Conservation (phyloP, 805 yeast species). For the Candida nemodendra region DNA sequence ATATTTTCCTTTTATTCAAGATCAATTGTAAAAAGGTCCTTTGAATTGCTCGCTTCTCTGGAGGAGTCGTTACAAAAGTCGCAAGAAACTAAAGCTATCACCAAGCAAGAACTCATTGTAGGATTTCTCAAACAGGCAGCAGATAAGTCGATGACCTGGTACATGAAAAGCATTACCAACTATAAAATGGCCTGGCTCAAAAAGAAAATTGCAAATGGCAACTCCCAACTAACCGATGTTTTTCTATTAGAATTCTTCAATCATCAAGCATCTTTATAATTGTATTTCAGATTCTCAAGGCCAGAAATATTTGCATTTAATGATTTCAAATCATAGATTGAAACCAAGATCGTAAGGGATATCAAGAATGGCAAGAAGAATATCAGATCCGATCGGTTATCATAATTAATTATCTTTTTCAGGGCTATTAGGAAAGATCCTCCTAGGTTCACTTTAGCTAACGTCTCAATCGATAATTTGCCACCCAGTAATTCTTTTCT, state of each 20-base stretch:
- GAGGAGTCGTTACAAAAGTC: conserved; percentile 20
- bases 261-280: conserved; percentile 32
- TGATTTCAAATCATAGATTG: conserved; percentile 17
- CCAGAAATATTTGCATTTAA: conserved; percentile 19
- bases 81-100: conserved; percentile 14
- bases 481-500: conserved; percentile 5
- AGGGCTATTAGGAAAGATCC: conserved; percentile 10
- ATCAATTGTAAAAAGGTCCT: conserved; percentile 16
- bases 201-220: conserved; percentile 4
- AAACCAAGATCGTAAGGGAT: conserved; percentile 17
- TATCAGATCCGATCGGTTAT: conserved; percentile 18
- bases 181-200: conserved; percentile 3
- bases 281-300: conserved; percentile 26
- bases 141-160: conserved; percentile 10
- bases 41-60: conserved; percentile 12
- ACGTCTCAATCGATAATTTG: conserved; percentile 1
- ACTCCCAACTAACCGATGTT: conserved; percentile 5
- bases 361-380: conserved; percentile 28
- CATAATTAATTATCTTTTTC: conserved; percentile 10
- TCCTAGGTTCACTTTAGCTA: conserved; percentile 1
- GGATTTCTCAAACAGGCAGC: conserved; percentile 27
- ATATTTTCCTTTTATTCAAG: conserved; percentile 30
- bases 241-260: conserved; percentile 21
- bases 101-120: conserved; percentile 20
- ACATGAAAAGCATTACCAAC: conserved; percentile 5